A percentile compares a stretch with the other conserved stretches of the same genome.
phyloP scores from a whole-genome alignment of 169 alveolate species.

The Blepharisma undulans region DNA sequence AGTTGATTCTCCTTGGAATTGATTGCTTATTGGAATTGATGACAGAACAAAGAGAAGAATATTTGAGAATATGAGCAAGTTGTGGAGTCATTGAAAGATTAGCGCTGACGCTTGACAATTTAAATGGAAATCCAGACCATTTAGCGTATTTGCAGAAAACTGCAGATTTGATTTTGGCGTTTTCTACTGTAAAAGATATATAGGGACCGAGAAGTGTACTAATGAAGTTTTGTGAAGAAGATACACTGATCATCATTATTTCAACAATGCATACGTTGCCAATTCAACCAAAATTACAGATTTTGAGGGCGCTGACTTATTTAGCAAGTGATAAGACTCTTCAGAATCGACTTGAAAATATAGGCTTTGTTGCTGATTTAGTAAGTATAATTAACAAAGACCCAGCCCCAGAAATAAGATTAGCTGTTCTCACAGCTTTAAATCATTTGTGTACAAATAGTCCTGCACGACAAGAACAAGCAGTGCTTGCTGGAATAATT shows the following conservation, averaged over 20 bases:
- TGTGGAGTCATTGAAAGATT: constrained; percentile 11
- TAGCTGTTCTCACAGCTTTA: background rate
- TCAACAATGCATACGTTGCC: background rate
- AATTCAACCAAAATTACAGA: background rate
- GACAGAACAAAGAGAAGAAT: background rate
- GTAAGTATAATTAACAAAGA: background rate
- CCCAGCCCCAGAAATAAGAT: background rate
- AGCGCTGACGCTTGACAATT: background rate
- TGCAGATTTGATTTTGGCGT: constrained; percentile 3
- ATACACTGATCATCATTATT: background rate
- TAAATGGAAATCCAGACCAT: background rate
- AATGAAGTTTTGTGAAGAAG: constrained; percentile 23
- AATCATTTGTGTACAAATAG: background rate
- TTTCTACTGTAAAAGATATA: constrained; percentile 2
- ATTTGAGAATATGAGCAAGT: background rate
- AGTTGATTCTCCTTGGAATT: constrained; percentile 6
- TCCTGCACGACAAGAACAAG: constrained; percentile 15
- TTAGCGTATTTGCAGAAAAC: background rate
- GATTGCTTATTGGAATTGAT: constrained; percentile 7
- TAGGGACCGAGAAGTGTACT: constrained; percentile 9
- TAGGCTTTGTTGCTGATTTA: constrained; percentile 18
- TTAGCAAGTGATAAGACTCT: background rate
- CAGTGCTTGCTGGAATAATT: constrained; percentile 17
- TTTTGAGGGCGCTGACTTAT: background rate
- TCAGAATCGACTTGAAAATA: background rate